Conservation (phyloP, 148 eudicot species). For the Cornus controversa region DNA sequence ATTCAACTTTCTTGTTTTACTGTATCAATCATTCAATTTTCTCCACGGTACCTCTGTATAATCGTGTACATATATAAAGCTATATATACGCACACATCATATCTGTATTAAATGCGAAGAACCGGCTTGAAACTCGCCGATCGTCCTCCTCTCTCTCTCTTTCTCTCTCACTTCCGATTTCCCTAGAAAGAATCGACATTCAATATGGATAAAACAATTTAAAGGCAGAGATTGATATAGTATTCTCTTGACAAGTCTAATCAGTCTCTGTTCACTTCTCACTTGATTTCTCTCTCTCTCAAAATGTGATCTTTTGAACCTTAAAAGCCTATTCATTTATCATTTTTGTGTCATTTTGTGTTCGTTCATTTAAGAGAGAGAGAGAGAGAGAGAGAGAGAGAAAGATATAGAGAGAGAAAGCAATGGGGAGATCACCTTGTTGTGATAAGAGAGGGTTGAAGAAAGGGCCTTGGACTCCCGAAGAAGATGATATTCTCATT, state of each 20-base stretch:
- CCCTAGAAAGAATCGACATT: background rate
- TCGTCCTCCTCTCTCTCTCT: background rate
- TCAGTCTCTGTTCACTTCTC: background rate
- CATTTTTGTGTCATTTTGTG: background rate
- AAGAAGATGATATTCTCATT: constrained; percentile 53
- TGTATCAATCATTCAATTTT: constrained; percentile 8
- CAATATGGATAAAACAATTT: too few relatives aligned
- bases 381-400: constrained; percentile 11
- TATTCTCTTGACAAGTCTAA: constrained; percentile 24
- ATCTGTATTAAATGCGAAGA: background rate
- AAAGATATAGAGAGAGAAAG: background rate
- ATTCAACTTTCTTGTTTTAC: constrained; percentile 11
- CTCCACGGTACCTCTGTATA: background rate
- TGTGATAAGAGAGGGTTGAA: constrained; percentile 55
- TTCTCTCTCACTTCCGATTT: background rate
- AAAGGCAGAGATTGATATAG: background rate
- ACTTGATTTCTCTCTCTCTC: too few relatives aligned
- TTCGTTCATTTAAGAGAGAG: background rate
- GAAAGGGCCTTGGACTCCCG: constrained; percentile 59
- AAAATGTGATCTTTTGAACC: background rate
- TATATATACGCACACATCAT: background rate
- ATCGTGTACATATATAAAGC: background rate
- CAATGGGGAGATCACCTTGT: constrained; percentile 57
- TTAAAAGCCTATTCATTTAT: background rate
- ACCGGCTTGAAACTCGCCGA: background rate